phyloP scores from a whole-genome alignment of 768 basidiomycete species.

The Daedalea quercina region DNA sequence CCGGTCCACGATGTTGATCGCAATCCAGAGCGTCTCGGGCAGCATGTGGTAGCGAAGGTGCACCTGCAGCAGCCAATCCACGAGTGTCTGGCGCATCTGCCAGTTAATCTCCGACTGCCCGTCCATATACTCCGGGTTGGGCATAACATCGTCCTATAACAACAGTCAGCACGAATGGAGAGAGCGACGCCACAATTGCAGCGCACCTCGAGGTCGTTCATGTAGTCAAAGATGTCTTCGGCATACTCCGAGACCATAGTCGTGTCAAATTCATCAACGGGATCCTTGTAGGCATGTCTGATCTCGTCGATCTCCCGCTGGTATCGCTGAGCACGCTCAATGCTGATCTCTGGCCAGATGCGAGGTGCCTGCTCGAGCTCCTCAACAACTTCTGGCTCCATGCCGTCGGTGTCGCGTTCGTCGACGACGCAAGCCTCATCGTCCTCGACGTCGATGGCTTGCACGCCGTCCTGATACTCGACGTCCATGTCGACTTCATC shows the following conservation, averaged over 20 bases:
- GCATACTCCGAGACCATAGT: conserved; percentile 98
- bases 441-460: conserved; percentile 3
- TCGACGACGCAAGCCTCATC: conserved; percentile 2
- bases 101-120: conserved; percentile 89
- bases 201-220: conserved; percentile 86
- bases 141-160: conserved; percentile 76
- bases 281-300: conserved; percentile 56
- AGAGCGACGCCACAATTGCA: background rate
- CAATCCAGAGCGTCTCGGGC: conserved; percentile 98
- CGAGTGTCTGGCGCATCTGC: conserved; percentile 92
- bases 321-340: conserved; percentile 52
- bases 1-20: conserved; percentile 88
- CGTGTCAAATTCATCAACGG: conserved; percentile 72
- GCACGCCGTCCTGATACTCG: conserved; percentile 9
- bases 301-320: conserved; percentile 60
- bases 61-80: conserved; percentile 98
- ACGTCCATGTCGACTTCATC: conserved; percentile 34
- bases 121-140: conserved; percentile 88
- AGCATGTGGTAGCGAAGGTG: conserved; percentile 99
- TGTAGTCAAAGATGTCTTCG: conserved; percentile 97
- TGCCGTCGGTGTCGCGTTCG: too few species aligned
- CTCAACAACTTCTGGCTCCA: conserved; percentile 6
- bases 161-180: conserved; percentile 14
- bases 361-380: conserved; percentile 32
- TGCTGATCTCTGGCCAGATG: conserved; percentile 71